phyloP scores from a whole-genome alignment of 805 yeast species.

The Yamadazyma scolyti region DNA sequence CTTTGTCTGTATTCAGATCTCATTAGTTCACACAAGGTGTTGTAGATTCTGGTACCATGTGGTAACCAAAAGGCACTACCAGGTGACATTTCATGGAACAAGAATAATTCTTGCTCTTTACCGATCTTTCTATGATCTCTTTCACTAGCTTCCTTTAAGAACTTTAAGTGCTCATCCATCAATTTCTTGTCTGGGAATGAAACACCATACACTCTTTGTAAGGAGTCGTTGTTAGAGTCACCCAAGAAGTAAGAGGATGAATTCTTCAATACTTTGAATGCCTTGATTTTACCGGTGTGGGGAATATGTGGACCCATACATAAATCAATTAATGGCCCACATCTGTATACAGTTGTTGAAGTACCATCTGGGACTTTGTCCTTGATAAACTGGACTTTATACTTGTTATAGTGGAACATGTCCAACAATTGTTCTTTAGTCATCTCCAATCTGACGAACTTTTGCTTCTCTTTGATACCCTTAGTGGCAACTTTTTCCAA shows the following conservation, averaged over 20 bases:
- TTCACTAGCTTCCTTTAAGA: constrained; percentile 91
- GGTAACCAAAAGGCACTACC: constrained; percentile 99
- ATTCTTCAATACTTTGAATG: constrained; percentile 89
- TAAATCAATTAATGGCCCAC: constrained; percentile 95
- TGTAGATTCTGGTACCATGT: constrained; percentile 97
- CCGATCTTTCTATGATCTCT: constrained; percentile 98
- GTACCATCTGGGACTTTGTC: constrained; percentile 95
- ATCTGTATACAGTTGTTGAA: constrained; percentile 93
- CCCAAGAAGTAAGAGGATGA: constrained; percentile 96
- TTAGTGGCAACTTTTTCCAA: constrained; percentile 84
- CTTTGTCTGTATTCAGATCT: constrained; percentile 84
- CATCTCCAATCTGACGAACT: constrained; percentile 88
- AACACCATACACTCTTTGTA: constrained; percentile 96
- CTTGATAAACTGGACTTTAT: constrained; percentile 81
- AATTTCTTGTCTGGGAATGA: constrained; percentile 97
- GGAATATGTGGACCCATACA: constrained; percentile 98
- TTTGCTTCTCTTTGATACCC: constrained; percentile 93
- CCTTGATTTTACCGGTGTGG: constrained; percentile 94
- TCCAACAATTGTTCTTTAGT: constrained; percentile 85
- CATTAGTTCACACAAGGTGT: constrained; percentile 74
- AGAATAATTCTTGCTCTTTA: constrained; percentile 91
- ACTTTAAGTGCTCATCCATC: constrained; percentile 92
- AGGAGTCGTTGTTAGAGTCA: constrained; percentile 86
- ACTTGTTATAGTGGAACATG: constrained; percentile 95
- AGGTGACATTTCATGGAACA: constrained; percentile 95